A percentile compares a stretch with the other conserved stretches of the same genome.
Evolutionary conservation across 257 asterid genomes (phyloP).

Genomic region (Eustoma russellianum): DNA sequence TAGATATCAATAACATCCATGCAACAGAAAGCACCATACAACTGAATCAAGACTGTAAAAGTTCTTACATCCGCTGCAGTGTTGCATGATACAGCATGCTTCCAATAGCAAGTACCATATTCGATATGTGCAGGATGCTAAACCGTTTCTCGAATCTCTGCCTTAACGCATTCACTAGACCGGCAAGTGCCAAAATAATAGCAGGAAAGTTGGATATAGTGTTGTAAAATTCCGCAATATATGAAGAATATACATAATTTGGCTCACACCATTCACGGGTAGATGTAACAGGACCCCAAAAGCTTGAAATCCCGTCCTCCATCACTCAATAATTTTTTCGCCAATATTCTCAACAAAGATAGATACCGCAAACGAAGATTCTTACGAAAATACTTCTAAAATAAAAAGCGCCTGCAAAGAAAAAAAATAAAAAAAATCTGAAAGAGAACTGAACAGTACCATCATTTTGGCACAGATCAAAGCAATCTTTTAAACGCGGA

Average conservation of each 20-base stretch:
- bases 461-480: no score
- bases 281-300: slow-evolving; percentile 98
- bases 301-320: slow-evolving; percentile 64
- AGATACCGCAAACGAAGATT: no score
- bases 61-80: slow-evolving; percentile 74
- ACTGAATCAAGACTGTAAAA: not conserved
- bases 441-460: no score
- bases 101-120: slow-evolving; percentile 82
- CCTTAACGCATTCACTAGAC: slow-evolving; percentile 67
- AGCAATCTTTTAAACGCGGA: no score
- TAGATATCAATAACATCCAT: not conserved
- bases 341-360: no score
- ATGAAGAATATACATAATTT: slow-evolving; percentile 80
- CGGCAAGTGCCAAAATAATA: slow-evolving; percentile 69
- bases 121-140: slow-evolving; percentile 83
- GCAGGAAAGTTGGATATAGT: slow-evolving; percentile 75
- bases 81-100: slow-evolving; percentile 89
- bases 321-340: slow-evolving; percentile 23
- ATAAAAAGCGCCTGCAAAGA: no score
- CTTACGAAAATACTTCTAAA: no score
- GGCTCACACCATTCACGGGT: slow-evolving; percentile 96
- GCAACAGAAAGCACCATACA: not conserved
- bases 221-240: slow-evolving; percentile 85
- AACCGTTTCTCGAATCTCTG: slow-evolving; percentile 94
- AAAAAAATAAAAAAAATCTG: no score